These are phyloP conservation scores for Metschnikowia shivogae DNA, from an alignment of 805 yeast genomes.

Conservation along the genomic window DNA sequence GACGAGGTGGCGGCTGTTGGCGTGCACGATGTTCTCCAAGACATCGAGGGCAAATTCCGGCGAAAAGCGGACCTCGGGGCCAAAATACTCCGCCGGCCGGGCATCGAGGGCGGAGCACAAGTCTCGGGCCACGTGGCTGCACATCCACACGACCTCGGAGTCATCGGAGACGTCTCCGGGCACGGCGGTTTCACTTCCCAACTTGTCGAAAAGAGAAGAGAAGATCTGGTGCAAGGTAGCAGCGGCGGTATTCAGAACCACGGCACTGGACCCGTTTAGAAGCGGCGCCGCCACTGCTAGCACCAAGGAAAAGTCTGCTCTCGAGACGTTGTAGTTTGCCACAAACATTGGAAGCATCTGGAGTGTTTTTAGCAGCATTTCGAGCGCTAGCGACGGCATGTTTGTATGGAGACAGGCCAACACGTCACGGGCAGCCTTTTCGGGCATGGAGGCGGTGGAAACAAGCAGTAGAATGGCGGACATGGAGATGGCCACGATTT, in stretches of 20 bases:
- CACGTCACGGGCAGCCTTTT: background rate
- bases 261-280: constrained; percentile 61
- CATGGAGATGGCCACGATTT: constrained; percentile 65
- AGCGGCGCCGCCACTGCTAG: constrained; percentile 60
- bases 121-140: constrained; percentile 65
- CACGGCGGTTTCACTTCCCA: background rate
- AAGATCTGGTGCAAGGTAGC: constrained; percentile 89
- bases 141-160: constrained; percentile 39
- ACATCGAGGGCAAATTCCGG: constrained; percentile 71
- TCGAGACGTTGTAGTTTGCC: constrained; percentile 50
- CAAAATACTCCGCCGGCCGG: constrained; percentile 47
- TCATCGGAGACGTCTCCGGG: background rate
- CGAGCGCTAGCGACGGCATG: constrained; percentile 44
- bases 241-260: constrained; percentile 84
- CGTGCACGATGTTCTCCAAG: constrained; percentile 70
- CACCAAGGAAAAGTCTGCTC: constrained; percentile 36
- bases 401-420: background rate
- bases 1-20: constrained; percentile 54
- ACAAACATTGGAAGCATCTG: constrained; percentile 77
- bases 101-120: constrained; percentile 64
- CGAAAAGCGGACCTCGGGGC: constrained; percentile 50
- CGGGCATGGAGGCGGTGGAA: constrained; percentile 49
- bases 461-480: constrained; percentile 67
- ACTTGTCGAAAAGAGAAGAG: constrained; percentile 70
- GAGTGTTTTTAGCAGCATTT: constrained; percentile 79